A percentile compares a stretch with the other conserved stretches of the same genome.
phyloP scores from a whole-genome alignment of 2,329 filamentous ascomycete species.

The Xylaria sp. region DNA sequence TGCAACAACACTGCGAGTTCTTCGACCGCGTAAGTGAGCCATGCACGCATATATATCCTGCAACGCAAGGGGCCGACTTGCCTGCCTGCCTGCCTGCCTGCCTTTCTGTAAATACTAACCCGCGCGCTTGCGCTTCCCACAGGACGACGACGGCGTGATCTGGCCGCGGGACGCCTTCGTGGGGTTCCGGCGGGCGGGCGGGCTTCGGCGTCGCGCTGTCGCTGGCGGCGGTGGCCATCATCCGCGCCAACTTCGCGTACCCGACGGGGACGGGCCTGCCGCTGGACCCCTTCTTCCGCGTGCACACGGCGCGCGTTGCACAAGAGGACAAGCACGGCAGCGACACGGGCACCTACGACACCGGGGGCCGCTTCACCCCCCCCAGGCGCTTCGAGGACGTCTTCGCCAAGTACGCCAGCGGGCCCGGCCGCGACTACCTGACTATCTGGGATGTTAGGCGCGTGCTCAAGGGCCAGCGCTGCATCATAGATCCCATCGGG shows the following conservation, averaged over 20 bases:
- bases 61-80: background rate
- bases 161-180: slow-evolving; percentile 54
- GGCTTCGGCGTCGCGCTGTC: slow-evolving; percentile 50
- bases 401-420: slow-evolving; percentile 54
- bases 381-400: slow-evolving; percentile 56
- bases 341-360: slow-evolving; percentile 50
- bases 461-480: slow-evolving; percentile 44
- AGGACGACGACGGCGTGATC: slow-evolving; percentile 54
- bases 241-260: slow-evolving; percentile 54
- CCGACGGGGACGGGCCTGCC: slow-evolving; percentile 45
- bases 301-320: slow-evolving; percentile 4
- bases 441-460: slow-evolving; percentile 40
- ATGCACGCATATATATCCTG: too few species aligned
- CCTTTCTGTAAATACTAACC: too few species aligned
- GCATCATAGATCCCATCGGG: slow-evolving; percentile 48
- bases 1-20: slow-evolving; percentile 57
- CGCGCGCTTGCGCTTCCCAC: background rate
- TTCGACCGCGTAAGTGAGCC: slow-evolving; percentile 43
- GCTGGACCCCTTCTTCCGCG: slow-evolving; percentile 25
- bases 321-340: slow-evolving; percentile 46
- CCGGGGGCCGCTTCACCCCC: slow-evolving; percentile 51
- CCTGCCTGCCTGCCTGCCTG: too few species aligned
- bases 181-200: slow-evolving; percentile 46
- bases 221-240: slow-evolving; percentile 48
- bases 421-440: slow-evolving; percentile 42